phyloP scores from a whole-genome alignment of 2,329 filamentous ascomycete genomes.

The Ceratocystis smalleyi region DNA sequence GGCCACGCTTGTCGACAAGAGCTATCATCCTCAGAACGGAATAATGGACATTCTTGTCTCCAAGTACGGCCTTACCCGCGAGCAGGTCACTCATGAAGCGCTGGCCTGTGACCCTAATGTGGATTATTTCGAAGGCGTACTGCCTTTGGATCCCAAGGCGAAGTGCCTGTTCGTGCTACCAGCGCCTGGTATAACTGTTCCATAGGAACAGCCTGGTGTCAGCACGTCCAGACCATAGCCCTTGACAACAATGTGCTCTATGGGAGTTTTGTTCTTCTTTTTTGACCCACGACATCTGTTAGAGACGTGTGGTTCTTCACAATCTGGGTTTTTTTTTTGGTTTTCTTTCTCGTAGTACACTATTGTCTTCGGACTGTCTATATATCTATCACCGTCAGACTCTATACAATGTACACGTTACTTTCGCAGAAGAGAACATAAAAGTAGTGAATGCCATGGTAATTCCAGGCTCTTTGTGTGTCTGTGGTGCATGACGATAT shows the following conservation, averaged over 20 bases:
- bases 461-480: neutral
- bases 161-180: conserved; percentile 8
- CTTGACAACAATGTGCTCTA: neutral
- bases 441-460: neutral
- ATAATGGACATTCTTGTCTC: conserved; percentile 11
- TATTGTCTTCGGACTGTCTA: neutral
- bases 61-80: conserved; percentile 15
- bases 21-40: conserved; percentile 10
- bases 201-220: too few relatives aligned
- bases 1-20: conserved; percentile 11
- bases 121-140: conserved; percentile 5
- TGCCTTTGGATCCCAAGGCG: conserved; percentile 12
- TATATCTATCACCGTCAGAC: neutral
- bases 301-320: neutral
- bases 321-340: too few relatives aligned
- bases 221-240: neutral
- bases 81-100: conserved; percentile 9
- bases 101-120: conserved; percentile 12
- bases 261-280: neutral
- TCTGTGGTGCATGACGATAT: neutral
- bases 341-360: neutral
- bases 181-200: conserved; percentile 4
- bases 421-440: neutral
- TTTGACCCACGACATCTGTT: too few relatives aligned
- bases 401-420: neutral